Evolutionary conservation across 768 basidiomycete species (phyloP), one percentile per base, ranked within the genome.

Genomic region (Calocera cornea): DNA sequence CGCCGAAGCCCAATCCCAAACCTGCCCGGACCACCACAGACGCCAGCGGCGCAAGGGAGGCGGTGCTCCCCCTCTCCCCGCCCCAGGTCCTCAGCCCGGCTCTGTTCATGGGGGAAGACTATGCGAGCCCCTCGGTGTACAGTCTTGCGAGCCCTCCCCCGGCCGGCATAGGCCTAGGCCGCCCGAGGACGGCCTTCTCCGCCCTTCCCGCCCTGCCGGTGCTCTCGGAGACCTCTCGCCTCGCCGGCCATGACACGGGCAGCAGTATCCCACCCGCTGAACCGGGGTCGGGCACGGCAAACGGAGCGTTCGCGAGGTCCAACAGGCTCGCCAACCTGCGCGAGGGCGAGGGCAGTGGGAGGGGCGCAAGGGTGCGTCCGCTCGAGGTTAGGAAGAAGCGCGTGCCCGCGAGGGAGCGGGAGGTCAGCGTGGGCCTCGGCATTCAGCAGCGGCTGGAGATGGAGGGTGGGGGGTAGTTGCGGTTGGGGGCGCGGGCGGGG

Each of bases 321-420:
- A n/a, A n/a, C n/a, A n/a, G 36, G 36, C 36, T 38, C 36, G 36
- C 7, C 36, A 38, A 14, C 7, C 36, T 5, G 44, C 44, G 44
- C 8, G 44, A 24, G 44, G 44, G 44, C 8, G 44, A 47, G 10
- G 54, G 54, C 5, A 60, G 54, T 33, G 54, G 14, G 54, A 14
- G 54, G 31, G 54, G 54, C 14, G 54, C 27, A 16, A 2, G 54
- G 54, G 54, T 60, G 5, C 2, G 54, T 2, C 54, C 54, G 24
- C 31, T 60, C 14, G 54, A 60, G 54, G 54, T 60, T 11, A 60
- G 54, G 54, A 60, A 60, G 44, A 47, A 47, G 44, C 44, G 44
- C n/a, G n/a, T n/a, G n/a, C n/a, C n/a, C n/a, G n/a, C n/a, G n/a
- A n/a, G n/a, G 31, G 27, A 10, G 27, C 14, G 54, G 54, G 31